Base-by-base conservation (phyloP, 2,329 filamentous ascomycete species). In the Fusarium sp. region DNA sequence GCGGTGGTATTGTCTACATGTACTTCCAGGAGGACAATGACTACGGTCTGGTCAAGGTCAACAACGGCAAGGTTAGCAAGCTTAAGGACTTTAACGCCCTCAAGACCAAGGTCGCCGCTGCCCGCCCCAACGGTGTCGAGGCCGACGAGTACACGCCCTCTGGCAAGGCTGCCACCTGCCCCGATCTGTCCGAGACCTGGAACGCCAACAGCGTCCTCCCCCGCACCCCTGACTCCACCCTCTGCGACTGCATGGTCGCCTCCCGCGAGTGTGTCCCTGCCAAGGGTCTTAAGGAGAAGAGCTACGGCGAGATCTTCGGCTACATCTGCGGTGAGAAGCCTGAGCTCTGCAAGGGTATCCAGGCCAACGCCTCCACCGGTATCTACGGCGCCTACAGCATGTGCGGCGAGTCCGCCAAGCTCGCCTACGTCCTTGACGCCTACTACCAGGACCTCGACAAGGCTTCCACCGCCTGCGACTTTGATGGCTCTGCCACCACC, bases 1-100 rank as follows among this genome's bases (percentile, higher is more conserved):
- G 94, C 66, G 96, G 96, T 78, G 96, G 96, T 85, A 98, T 99
- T 76, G 95, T 98, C 82, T 99, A 98, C 90, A 97, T 98, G 94
- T 99, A 96, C 88, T 96, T 95, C 87, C 89, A 98, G 87, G 95
- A 98, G 83, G 85, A 80, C 61, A 98, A 98, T 87, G 87, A 98
- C 82, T 99, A 94, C 80, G 96, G 93, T 84, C 89, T 98, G 52
- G 92, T 95, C 70, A 83, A 88, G 68, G 82, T 94, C 70, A 81
- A 85, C 58, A 88, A 89, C 78, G 85, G 86, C 79, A 85, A 85
- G 50, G 93, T 93, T 73, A 88, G 84, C 73, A 93, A 92, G 73
- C 88, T 94, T 77, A 83, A 90, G 40, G 94, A 98, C 85, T 99
- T 93, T 85, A 88, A 88, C 66, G 88, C 90, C 69, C 90, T 97